A percentile compares a stretch with the other conserved stretches of the same genome.
phyloP scores from a whole-genome alignment of 2,329 filamentous ascomycete genomes.

The Colletotrichum liaoningense region DNA sequence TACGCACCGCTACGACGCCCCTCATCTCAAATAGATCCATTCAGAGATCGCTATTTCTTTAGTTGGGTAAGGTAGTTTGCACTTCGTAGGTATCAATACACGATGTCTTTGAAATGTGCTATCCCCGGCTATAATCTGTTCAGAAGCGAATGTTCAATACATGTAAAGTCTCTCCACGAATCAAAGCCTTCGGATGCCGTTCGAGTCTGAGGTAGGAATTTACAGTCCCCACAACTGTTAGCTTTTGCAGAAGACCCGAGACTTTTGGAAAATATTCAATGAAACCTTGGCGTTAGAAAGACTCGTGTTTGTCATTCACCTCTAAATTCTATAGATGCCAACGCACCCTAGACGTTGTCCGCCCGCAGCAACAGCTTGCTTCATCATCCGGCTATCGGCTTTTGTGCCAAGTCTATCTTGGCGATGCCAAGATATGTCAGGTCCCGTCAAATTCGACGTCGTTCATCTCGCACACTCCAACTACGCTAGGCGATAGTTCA shows the following conservation, averaged over 20 bases:
- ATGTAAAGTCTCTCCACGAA: background rate
- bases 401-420: background rate
- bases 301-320: too few species aligned
- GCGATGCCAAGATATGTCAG: background rate
- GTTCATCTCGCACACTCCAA: background rate
- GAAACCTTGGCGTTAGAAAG: too few species aligned
- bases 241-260: too few species aligned
- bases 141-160: background rate
- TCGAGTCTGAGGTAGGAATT: background rate
- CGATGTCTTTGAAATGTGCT: too few species aligned
- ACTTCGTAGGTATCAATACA: too few species aligned
- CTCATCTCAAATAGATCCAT: background rate
- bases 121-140: too few species aligned
- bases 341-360: background rate
- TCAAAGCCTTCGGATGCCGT: background rate
- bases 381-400: background rate
- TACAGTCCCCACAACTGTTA: too few species aligned
- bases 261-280: too few species aligned
- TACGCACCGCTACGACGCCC: conserved; percentile 24
- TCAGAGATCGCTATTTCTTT: background rate
- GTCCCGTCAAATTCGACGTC: background rate
- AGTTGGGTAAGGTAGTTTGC: too few species aligned
- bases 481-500: background rate
- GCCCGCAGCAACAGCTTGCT: background rate
- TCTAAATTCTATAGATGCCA: too few species aligned